These are phyloP conservation scores for Salvia sclarea DNA, from an alignment of 305 asterid species.

Conservation along the genomic window DNA sequence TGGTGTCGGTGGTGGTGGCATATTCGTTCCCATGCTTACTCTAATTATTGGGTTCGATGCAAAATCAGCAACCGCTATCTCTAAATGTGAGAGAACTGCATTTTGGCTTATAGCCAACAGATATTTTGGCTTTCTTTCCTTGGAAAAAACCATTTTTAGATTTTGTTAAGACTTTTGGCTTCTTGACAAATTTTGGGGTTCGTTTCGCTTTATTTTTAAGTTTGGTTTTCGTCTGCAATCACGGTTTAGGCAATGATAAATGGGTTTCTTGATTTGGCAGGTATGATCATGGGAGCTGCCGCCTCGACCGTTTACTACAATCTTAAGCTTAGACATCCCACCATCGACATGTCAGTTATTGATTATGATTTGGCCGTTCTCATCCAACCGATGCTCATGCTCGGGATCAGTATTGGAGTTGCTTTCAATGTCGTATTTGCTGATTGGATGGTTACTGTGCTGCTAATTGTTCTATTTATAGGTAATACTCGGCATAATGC, in stretches of 20 bases:
- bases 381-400: slow-evolving; percentile 98
- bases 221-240: slow-evolving; percentile 1
- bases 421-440: slow-evolving; percentile 88
- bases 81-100: slow-evolving; percentile 71
- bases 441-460: slow-evolving; percentile 96
- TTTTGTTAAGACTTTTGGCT: not conserved
- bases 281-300: slow-evolving; percentile 99
- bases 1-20: slow-evolving; percentile 97
- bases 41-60: slow-evolving; percentile 86
- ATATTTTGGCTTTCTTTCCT: slow-evolving; percentile 11
- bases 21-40: slow-evolving; percentile 92
- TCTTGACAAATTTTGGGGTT: not conserved
- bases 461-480: slow-evolving; percentile 76
- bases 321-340: slow-evolving; percentile 88
- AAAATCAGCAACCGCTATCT: slow-evolving; percentile 91
- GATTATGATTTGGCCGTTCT: slow-evolving; percentile 97
- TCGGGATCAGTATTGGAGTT: slow-evolving; percentile 94
- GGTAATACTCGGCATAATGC: slow-evolving; percentile 46
- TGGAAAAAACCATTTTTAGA: slow-evolving; percentile 1
- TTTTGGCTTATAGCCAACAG: not conserved
- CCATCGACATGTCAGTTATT: slow-evolving; percentile 83
- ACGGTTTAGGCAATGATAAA: slow-evolving; percentile 15
- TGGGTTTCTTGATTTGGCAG: slow-evolving; percentile 45
- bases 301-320: slow-evolving; percentile 90
- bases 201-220: not conserved